Base-by-base conservation (phyloP, 352 stramenopile genomes). In the Pythium oligandrum region DNA sequence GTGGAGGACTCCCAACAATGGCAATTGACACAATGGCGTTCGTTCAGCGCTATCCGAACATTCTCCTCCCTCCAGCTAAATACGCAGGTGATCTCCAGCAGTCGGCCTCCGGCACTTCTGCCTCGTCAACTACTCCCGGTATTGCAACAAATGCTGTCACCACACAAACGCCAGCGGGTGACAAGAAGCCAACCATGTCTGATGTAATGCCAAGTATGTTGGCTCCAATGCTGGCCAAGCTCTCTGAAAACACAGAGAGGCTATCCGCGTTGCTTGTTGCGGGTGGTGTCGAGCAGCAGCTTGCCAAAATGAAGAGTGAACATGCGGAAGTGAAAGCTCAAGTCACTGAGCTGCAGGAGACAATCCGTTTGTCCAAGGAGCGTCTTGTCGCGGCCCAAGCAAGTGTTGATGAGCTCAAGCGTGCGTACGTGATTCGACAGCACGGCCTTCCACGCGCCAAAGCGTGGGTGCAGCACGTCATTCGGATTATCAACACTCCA, bases 281-380 rank as follows among this genome's bases (percentile, higher is more conserved):
- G 31, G 73, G 75, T 35, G 79, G 76, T n/a, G 68, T 93, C 2
- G 77, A 90, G 43, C 73, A 87, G 17, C 81, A 90, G 48, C 59
- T 92, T 1, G 48, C 68, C 0, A 90, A 86, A 48, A 81, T 93
- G 70, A 86, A 87, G 48, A 68, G 40, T 30, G 83, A 90, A 43
- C 71, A 90, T 48, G 53, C 73, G 0, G 81, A 93, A 54, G 60
- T 82, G 9, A 90, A 86, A 57, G 70, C 79, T 3, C 78, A 90
- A 65, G 71, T 86, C 4, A 48, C 76, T 4, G 81, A 88, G 44
- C 61, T 88, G 32, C 70, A 90, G 44, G 77, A 75, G 30, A 85
- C 80, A 12, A 69, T 93, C 48, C 64, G 63, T 33, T 53, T 88
- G 4, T 84, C 73, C 49, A 81, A 77, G 33, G 83, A 88, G 34